A percentile compares a stretch with the other conserved stretches of the same genome.
phyloP scores from a whole-genome alignment of 1,284 basidiomycete species.

The Testicularia cyperi region DNA sequence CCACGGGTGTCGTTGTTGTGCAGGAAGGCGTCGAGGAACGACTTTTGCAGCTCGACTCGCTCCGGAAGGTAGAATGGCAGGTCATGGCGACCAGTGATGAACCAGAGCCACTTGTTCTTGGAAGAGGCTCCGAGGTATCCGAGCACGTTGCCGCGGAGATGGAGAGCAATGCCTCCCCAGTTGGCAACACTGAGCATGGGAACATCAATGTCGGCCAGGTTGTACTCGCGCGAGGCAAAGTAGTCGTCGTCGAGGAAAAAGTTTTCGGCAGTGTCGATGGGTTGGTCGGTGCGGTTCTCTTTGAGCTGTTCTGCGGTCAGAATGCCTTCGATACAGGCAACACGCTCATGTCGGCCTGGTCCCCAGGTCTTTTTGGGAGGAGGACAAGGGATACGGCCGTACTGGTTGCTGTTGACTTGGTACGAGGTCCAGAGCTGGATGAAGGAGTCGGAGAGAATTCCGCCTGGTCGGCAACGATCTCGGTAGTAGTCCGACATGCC shows the following conservation, averaged over 20 bases:
- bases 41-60: constrained; percentile 52
- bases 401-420: constrained; percentile 57
- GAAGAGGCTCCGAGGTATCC: constrained; percentile 56
- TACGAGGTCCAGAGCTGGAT: constrained; percentile 55
- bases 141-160: constrained; percentile 58
- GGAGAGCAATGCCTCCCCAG: constrained; percentile 56
- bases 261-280: constrained; percentile 56
- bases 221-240: constrained; percentile 48
- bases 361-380: constrained; percentile 7
- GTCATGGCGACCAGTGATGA: constrained; percentile 59
- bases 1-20: constrained; percentile 41
- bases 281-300: constrained; percentile 45
- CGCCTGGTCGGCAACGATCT: constrained; percentile 57
- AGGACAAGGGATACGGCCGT: constrained; percentile 35
- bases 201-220: constrained; percentile 55
- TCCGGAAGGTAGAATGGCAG: constrained; percentile 58
- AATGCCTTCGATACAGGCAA: constrained; percentile 51
- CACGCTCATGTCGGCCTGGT: constrained; percentile 16
- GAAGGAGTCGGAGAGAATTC: constrained; percentile 56
- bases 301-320: constrained; percentile 49
- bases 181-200: constrained; percentile 59
- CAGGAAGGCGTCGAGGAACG: constrained; percentile 58
- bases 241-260: constrained; percentile 54
- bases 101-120: constrained; percentile 59
- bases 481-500: constrained; percentile 60